Evolutionary conservation across 345 rosid genomes (phyloP).

Genomic region (Kandelia obovata): DNA sequence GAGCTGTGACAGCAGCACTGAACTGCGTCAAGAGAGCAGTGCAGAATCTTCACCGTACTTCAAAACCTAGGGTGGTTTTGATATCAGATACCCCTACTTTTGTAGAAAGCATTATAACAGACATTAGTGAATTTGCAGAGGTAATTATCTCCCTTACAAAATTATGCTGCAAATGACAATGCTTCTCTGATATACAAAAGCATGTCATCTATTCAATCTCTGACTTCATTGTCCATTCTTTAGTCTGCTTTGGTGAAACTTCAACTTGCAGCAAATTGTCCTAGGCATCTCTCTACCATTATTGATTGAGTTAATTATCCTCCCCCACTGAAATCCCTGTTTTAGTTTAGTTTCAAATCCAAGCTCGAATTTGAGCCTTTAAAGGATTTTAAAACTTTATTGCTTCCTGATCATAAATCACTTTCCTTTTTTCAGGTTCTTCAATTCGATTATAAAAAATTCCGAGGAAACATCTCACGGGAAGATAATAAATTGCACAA

Average conservation of each 20-base stretch:
- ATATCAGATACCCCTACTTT: slow-evolving; percentile 88
- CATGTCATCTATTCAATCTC: neutral
- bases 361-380: neutral
- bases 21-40: slow-evolving; percentile 61
- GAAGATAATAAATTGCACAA: slow-evolving; percentile 34
- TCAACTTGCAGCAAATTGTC: no score
- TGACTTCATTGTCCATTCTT: neutral
- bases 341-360: neutral
- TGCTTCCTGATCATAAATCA: slow-evolving; percentile 2
- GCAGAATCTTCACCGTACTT: slow-evolving; percentile 28
- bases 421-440: slow-evolving; percentile 53
- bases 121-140: slow-evolving; percentile 73
- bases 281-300: neutral
- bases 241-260: neutral
- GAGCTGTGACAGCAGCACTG: slow-evolving; percentile 69
- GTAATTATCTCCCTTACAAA: slow-evolving; percentile 34
- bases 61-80: slow-evolving; percentile 67
- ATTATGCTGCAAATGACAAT: slow-evolving; percentile 6
- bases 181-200: neutral
- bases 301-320: neutral
- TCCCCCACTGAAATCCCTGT: neutral
- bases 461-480: slow-evolving; percentile 53
- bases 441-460: slow-evolving; percentile 70
- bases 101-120: slow-evolving; percentile 40
- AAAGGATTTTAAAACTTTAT: neutral